Conservation (phyloP, 805 yeast genomes). For the Sugiyamaella mastotermitis region DNA sequence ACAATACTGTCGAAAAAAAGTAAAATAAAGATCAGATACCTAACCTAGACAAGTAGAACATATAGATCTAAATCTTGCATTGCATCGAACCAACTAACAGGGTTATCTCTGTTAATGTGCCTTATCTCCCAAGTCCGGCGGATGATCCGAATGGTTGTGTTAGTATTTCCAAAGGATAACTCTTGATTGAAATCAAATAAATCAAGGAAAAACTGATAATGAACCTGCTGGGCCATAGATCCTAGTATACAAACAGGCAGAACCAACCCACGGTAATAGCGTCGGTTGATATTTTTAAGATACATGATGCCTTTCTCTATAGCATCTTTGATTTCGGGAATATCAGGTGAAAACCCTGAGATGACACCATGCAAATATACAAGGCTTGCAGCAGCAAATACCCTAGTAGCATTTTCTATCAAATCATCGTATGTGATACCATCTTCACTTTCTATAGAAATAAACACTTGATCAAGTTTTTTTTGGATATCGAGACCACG, state of each 20-base stretch:
- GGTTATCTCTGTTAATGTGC: neutral
- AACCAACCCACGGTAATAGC: conserved; percentile 10
- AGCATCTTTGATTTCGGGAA: conserved; percentile 8
- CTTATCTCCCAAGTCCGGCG: conserved; percentile 6
- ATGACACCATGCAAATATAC: conserved; percentile 8
- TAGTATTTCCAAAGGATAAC: conserved; percentile 6
- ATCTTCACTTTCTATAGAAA: too few species aligned
- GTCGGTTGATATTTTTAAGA: conserved; percentile 3
- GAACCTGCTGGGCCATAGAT: conserved; percentile 5
- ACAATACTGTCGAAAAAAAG: too few species aligned
- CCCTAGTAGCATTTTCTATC: conserved; percentile 8
- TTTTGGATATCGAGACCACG: conserved; percentile 2
- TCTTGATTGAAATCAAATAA: conserved; percentile 2
- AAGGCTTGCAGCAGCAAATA: conserved; percentile 10
- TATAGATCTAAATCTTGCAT: conserved; percentile 7
- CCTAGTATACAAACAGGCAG: conserved; percentile 10
- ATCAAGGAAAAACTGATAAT: neutral
- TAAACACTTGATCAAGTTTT: conserved; percentile 3
- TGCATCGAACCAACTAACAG: conserved; percentile 5
- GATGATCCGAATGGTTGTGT: conserved; percentile 2
- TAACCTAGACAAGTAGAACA: conserved; percentile 7
- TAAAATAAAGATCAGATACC: too few species aligned
- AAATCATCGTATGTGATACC: neutral
- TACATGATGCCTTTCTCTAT: conserved; percentile 4
- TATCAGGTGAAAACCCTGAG: conserved; percentile 10